Evolutionary conservation across 805 yeast genomes (phyloP), one percentile per base, ranked within the genome.

Genomic region (Debaryomyces hansenii): DNA sequence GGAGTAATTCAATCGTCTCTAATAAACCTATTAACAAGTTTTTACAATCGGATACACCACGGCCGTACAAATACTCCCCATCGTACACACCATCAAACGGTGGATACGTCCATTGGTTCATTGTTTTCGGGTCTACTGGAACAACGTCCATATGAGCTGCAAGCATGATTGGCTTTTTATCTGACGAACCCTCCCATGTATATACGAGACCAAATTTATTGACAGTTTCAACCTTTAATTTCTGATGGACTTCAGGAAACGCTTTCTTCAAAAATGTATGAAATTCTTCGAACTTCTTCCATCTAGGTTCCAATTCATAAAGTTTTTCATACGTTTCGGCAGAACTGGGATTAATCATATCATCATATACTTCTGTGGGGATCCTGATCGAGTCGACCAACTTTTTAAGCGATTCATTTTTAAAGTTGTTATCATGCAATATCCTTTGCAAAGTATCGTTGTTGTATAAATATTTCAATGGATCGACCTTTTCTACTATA

Each of bases 101-200:
- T 8, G 72, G 71, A 46, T 58, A 62, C 5, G 60, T 62, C 75
- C 75, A 70, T 42, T 66, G 61, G 31, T 55, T 51, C 46, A 77
- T 44, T 1, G 75, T 70, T 27, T 67, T 74, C 39, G 58, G 55
- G 41, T 63, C 70, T 16, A 71, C 71, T 1, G 76, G 76, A 6
- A 71, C 75, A 32, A 71, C 76, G 44, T 71, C 76, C 49, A 62
- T 67, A 53, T 71, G 76, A 4, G 73, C 76, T 16, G 73, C 51
- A 40, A 71, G 57, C 46, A 71, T 49, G 12, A 71, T 55, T 8
- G 76, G 76, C 45, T 66, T 63, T 52, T 62, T 61, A 10, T 50
- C 36, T 16, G 60, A 47, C 3, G 59, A 42, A 8, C 76, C 76
- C 44, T 69, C 46, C 74, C 74, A 70, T 20, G 72, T 64, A 46